Evolutionary conservation across 2,329 filamentous ascomycete species (phyloP), one percentile per base, ranked within the genome.

Genomic region (Thielaviopsis euricoi): DNA sequence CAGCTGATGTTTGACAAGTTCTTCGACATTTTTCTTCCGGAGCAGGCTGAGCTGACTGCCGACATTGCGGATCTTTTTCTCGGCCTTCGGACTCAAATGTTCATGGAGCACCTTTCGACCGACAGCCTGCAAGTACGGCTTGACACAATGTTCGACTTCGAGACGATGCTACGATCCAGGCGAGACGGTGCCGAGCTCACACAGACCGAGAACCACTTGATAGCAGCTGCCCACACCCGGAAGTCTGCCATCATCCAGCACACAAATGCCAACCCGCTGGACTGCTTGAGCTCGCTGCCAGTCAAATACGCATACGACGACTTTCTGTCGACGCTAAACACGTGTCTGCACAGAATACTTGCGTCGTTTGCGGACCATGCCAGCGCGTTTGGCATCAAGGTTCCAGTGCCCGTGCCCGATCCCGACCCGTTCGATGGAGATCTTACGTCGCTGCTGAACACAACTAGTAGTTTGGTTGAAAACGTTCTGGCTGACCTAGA

Each of bases 1-100:
- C 68, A 75, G n/a, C 65, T 69, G 21, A 66, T 73, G 22, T 70
- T 77, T 61, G 71, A 73, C 55, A 70, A 71, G 21, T 72, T 73
- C 52, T 67, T 71, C 53, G 69, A 72, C 55, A 70, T 74, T 0
- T 75, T 76, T 15, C 71, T 61, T 9, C 60, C 58, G 1, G 57
- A 59, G 17, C 54, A 59, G 40, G 55, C 60, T 9, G 60, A 58
- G 26, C 21, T 61, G 33, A 58, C 60, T 12, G 53, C 57, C n/a
- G 57, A 61, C 23, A 57, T 61, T 52, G 57, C 54, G 6, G 57
- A 61, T 37, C 40, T 61, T 15, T 59, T 57, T n/a, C 53, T 59
- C 10, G 55, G 57, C 23, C n/a, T 61, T 9, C 26, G 56, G 52
- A 59, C 60, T n/a, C 60, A 61, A 29, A 59, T 61, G 57, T 57